Percentiles rank a stretch among this genome's conserved stretches.
phyloP scores from a whole-genome alignment of 768 basidiomycete genomes.

The Auriscalpium vulgare region DNA sequence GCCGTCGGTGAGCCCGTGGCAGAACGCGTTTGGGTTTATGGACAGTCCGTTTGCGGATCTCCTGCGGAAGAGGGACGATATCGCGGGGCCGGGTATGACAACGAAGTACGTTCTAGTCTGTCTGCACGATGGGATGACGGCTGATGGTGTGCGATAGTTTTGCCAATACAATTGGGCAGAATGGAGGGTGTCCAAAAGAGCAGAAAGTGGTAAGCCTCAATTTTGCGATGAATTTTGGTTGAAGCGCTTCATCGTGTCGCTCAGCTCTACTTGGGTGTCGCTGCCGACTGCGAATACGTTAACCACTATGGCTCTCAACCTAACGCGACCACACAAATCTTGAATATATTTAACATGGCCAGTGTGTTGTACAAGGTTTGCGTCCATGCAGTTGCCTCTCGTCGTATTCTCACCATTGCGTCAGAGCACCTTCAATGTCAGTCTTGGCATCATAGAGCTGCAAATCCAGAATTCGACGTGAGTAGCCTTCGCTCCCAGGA shows the following conservation, averaged over 20 bases:
- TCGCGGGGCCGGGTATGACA: conserved; percentile 40
- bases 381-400: conserved; percentile 1
- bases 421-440: conserved; percentile 73
- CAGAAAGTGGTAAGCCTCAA: conserved; percentile 53
- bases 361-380: conserved; percentile 60
- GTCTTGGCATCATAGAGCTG: conserved; percentile 75
- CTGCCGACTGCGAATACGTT: conserved; percentile 80
- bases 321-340: conserved; percentile 65
- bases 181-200: conserved; percentile 60
- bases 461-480: conserved; percentile 56
- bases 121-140: background rate
- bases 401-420: background rate
- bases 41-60: conserved; percentile 24
- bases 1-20: conserved; percentile 26
- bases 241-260: background rate
- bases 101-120: conserved; percentile 38
- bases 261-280: conserved; percentile 76
- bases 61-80: conserved; percentile 46
- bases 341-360: conserved; percentile 76
- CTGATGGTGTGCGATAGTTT: conserved; percentile 39
- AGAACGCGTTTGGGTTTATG: conserved; percentile 30
- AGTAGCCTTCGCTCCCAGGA: conserved; percentile 11
- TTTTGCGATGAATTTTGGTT: background rate
- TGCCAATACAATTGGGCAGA: conserved; percentile 56
- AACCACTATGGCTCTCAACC: conserved; percentile 50